These are phyloP conservation scores for Microbotryomycetes sp. DNA, from an alignment of 1,284 basidiomycete species.

Conservation along the genomic window DNA sequence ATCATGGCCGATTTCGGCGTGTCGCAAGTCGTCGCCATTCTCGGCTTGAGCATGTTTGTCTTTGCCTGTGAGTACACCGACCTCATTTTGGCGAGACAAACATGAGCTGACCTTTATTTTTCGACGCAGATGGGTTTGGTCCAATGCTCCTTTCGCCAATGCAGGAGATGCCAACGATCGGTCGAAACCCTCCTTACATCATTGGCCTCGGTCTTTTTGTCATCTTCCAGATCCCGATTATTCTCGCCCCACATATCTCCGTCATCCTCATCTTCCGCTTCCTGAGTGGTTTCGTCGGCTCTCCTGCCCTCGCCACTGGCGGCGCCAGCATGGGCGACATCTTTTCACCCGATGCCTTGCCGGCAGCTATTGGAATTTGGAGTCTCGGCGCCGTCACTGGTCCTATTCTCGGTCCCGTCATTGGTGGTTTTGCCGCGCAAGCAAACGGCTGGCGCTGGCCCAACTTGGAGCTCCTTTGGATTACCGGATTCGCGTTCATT, in stretches of 20 bases:
- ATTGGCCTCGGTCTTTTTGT: slow-evolving; percentile 25
- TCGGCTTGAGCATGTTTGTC: slow-evolving; percentile 32
- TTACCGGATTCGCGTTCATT: slow-evolving; percentile 25
- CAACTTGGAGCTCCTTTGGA: slow-evolving; percentile 33
- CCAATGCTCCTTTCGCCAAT: slow-evolving; percentile 39
- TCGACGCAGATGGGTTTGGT: slow-evolving; percentile 31
- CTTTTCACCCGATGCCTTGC: slow-evolving; percentile 10
- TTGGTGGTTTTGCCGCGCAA: slow-evolving; percentile 34
- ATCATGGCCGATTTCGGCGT: slow-evolving; percentile 29
- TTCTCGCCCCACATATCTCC: slow-evolving; percentile 28
- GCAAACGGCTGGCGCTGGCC: slow-evolving; percentile 39
- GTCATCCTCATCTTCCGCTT: slow-evolving; percentile 32
- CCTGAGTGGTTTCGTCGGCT: slow-evolving; percentile 41
- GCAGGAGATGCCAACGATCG: slow-evolving; percentile 37
- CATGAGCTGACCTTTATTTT: background rate
- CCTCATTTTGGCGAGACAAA: background rate
- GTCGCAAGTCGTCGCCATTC: slow-evolving; percentile 17
- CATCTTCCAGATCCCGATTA: slow-evolving; percentile 23
- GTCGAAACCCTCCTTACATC: slow-evolving; percentile 34
- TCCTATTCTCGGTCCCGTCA: slow-evolving; percentile 16
- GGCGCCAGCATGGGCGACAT: slow-evolving; percentile 27
- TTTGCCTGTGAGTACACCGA: background rate
- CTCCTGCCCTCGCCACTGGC: slow-evolving; percentile 41
- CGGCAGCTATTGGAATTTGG: slow-evolving; percentile 4
- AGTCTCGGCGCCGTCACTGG: slow-evolving; percentile 12